Conservation (phyloP, 1,139 yeast species). For the Candida frijolesensis region DNA sequence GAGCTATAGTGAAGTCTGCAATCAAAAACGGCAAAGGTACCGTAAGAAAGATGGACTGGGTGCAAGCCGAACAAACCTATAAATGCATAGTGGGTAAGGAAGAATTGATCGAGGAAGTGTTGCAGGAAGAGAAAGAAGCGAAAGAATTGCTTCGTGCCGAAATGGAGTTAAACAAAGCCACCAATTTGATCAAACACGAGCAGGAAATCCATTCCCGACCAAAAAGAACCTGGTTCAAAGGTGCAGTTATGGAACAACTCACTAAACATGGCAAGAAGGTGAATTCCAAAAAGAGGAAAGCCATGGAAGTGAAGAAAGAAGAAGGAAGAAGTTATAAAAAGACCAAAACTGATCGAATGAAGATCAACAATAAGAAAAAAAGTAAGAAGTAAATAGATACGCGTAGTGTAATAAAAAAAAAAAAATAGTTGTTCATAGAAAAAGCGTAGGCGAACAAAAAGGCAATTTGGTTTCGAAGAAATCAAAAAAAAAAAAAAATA, state of each 20-base stretch:
- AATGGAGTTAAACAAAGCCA: conserved; percentile 85
- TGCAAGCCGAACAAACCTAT: conserved; percentile 69
- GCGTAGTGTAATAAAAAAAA: neutral
- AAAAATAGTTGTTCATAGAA: neutral
- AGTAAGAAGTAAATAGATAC: conserved; percentile 1
- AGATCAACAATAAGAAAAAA: conserved; percentile 7
- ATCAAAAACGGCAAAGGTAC: conserved; percentile 66
- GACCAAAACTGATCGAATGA: conserved; percentile 64
- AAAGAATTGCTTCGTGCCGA: conserved; percentile 87
- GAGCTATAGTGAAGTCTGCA: conserved; percentile 86
- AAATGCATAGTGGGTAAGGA: conserved; percentile 60
- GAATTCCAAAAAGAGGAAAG: conserved; percentile 63
- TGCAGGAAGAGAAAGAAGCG: conserved; percentile 85
- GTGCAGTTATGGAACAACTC: conserved; percentile 49
- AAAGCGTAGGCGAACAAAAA: neutral
- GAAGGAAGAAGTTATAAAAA: conserved; percentile 65
- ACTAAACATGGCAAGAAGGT: conserved; percentile 47
- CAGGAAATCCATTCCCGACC: conserved; percentile 89
- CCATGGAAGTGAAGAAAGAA: conserved; percentile 40
- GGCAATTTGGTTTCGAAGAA: neutral
- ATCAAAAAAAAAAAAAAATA: neutral
- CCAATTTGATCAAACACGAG: conserved; percentile 76
- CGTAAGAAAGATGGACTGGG: conserved; percentile 88
- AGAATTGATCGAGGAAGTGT: conserved; percentile 68
- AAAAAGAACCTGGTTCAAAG: conserved; percentile 94